Evolutionary conservation across 2,329 filamentous ascomycete genomes (phyloP), one percentile per base, ranked within the genome.

Genomic region (Proliferodiscus dingleyae): DNA sequence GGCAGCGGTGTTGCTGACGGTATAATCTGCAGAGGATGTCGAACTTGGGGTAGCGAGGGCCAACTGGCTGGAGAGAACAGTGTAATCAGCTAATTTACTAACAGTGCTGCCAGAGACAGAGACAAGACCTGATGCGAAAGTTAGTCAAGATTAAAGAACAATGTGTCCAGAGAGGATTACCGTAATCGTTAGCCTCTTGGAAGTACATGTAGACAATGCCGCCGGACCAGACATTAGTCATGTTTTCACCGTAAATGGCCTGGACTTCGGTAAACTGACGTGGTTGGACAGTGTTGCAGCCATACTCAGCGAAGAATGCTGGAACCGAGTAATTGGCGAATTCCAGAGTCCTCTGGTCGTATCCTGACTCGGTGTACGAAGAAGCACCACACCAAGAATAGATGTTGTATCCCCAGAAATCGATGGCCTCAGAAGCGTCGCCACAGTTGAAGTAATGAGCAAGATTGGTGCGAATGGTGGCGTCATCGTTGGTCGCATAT

Each of bases 371-470:
- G 28, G 74, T 63, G 72, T 85, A 93, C 61, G 74, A 80, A 63
- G 87, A 95, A 58, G 90, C 68, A 58, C 91, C 93, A 67, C 93
- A 98, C 93, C 93, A 98, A 43, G 90, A 95, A 78, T 98, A 98
- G 72, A 97, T 95, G 77, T 98, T 98, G 84, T 97, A 97, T 49
- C 93, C 93, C 87, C 90, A 98, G 76, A 94, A 97, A 70, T 98
- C 93, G 56, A 97, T 95, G 50, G 85, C 68, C 62, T 70, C 69
- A 7, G 73, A 71, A 26, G 73, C 64, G 50, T 80, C 68, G 50
- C 90, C 87, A 65, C 93, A 98, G 77, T 95, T 90, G 73, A 98
- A 96, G 78, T 95, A 98, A 65, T 89, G 73, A 57, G 89, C 87
- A 63, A 97, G 81, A 61, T 89, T 74, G 55, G 75, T 75, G 67